Percentiles rank a stretch among this genome's conserved stretches.
phyloP scores from a whole-genome alignment of 768 basidiomycete genomes.

The Sutorius australiensis region DNA sequence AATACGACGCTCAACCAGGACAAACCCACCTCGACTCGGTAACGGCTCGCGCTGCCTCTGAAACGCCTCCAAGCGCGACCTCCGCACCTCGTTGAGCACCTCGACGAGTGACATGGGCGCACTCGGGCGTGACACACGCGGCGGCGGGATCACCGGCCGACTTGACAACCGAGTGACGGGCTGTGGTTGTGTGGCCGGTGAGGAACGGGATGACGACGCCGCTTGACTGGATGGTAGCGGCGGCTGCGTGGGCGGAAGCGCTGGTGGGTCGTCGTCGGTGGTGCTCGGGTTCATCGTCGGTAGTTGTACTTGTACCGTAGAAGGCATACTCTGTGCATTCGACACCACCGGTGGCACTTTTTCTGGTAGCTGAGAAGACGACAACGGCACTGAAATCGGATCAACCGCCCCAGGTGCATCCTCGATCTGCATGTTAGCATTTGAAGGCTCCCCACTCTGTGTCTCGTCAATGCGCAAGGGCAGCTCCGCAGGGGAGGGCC shows the following conservation, averaged over 20 bases:
- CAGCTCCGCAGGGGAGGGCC: neutral
- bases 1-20: no score
- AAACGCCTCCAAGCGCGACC: neutral
- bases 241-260: neutral
- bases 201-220: neutral
- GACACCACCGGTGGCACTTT: neutral
- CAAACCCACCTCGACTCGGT: slow-evolving; percentile 2
- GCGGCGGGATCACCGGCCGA: slow-evolving; percentile 20
- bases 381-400: neutral
- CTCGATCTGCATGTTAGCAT: slow-evolving; percentile 8
- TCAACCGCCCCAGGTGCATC: neutral
- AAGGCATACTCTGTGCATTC: neutral
- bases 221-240: neutral
- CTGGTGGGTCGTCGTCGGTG: neutral
- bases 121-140: slow-evolving; percentile 15
- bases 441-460: neutral
- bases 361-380: neutral
- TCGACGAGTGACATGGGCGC: slow-evolving; percentile 20
- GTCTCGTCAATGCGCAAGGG: neutral
- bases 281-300: neutral
- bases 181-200: slow-evolving; percentile 4
- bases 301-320: neutral
- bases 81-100: slow-evolving; percentile 20
- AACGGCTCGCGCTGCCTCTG: neutral
- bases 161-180: neutral